Base-by-base conservation (phyloP, 306 rosid species). In the Argentina anserina region DNA sequence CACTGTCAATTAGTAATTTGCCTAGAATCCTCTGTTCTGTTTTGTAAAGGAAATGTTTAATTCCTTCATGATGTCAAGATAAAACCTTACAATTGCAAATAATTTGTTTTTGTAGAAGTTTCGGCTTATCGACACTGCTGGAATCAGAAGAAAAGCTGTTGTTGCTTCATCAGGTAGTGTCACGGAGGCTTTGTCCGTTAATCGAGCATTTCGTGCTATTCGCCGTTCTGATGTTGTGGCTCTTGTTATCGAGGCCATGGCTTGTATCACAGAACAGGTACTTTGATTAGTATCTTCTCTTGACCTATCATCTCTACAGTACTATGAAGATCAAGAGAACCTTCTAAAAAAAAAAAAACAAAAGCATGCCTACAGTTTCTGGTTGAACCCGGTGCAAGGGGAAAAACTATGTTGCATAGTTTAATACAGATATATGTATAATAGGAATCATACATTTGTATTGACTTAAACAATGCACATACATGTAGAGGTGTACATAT, bases 241-340 rank as follows among this genome's bases (percentile, higher is more conserved):
- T 61, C 97, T 94, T 77, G 95, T 94, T 78, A 87, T 91, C 69
- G 97, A 94, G 86, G 98, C 98, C 84, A 29, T 94, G 95, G 96
- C 97, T 68, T 88, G 97, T 80, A 88, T 94, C 80, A 91, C 97
- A 36, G 96, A 94, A 76, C 97, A 94, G 92, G 96, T 94, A 84
- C 50, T 29, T 26, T 29, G 63, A 70, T 64, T 58, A 45, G 64
- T 49, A 52, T 29, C 55, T 53, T 63, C 67, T 28, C 52, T 43
- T 31, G 49, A 43, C 63, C 55, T 40, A 66, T 47, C 17, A 7
- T 59, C 64, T 66, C 58, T 15, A 31, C 17, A n/a, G 25, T 67
- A 37, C 37, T 39, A 3, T n/a, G 63, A 28, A 37, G 69, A 56
- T 66, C 41, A 26, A 36, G 68, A 62, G n/a, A n/a, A n/a, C n/a